phyloP scores from a whole-genome alignment of 352 stramenopile genomes.

The Globisporangium barbulae region DNA sequence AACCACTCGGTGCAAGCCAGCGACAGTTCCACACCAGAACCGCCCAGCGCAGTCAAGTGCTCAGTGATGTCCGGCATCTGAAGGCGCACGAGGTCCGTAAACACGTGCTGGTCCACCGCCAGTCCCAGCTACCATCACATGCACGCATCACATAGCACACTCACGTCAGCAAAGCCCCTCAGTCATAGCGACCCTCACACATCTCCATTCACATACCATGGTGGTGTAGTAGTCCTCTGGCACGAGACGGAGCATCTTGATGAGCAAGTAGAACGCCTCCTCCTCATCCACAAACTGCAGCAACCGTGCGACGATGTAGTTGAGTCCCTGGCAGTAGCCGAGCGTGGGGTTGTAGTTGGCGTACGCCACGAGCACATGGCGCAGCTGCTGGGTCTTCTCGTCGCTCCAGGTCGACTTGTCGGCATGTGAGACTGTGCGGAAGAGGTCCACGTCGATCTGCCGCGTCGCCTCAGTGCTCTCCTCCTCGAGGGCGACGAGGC shows the following conservation, averaged over 20 bases:
- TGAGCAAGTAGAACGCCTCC: constrained; percentile 81
- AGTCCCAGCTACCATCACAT: constrained; percentile 52
- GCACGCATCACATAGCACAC: constrained; percentile 2
- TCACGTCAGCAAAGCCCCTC: background rate
- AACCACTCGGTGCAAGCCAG: constrained; percentile 89
- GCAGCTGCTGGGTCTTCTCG: constrained; percentile 69
- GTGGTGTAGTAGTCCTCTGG: constrained; percentile 88
- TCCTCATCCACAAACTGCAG: constrained; percentile 70
- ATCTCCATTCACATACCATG: constrained; percentile 45
- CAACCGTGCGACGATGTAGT: constrained; percentile 81
- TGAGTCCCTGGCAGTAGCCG: constrained; percentile 87
- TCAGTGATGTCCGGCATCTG: constrained; percentile 70
- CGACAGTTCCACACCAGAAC: constrained; percentile 83
- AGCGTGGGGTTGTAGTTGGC: constrained; percentile 76
- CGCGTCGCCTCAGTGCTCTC: constrained; percentile 67
- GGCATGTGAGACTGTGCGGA: constrained; percentile 60
- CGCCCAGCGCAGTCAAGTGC: constrained; percentile 58
- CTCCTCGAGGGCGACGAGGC: constrained; percentile 42
- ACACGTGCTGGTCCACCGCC: constrained; percentile 87
- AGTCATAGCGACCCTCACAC: too few species aligned
- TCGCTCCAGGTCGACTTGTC: constrained; percentile 68
- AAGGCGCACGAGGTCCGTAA: constrained; percentile 77
- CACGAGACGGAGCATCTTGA: constrained; percentile 71
- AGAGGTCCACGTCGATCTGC: constrained; percentile 84
- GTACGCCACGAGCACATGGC: constrained; percentile 81